Conservation (phyloP, 441 rosid species). For the Bruguiera hainesii region DNA sequence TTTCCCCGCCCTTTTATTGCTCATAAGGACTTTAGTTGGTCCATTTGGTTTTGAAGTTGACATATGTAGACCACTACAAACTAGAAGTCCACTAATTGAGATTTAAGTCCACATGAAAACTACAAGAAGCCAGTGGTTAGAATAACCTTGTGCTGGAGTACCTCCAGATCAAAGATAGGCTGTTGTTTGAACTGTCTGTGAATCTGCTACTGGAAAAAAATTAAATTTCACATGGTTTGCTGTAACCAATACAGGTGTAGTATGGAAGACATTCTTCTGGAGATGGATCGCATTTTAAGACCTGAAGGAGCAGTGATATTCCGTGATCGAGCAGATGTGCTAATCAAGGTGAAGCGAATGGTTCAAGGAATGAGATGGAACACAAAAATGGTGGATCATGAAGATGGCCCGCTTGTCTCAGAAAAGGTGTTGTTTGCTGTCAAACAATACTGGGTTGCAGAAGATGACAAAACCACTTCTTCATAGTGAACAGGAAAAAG, state of each 20-base stretch:
- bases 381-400: conserved; percentile 70
- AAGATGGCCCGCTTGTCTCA: conserved; percentile 76
- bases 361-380: conserved; percentile 78
- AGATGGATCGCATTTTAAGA: conserved; percentile 73
- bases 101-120: no score
- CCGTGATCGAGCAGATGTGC: conserved; percentile 61
- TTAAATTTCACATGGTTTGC: neutral
- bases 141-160: no score
- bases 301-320: conserved; percentile 76
- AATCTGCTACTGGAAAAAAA: neutral
- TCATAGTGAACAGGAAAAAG: neutral
- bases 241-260: conserved; percentile 44
- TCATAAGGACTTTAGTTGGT: no score
- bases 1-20: neutral
- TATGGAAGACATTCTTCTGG: conserved; percentile 67
- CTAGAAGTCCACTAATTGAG: no score
- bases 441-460: conserved; percentile 74
- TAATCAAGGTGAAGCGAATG: conserved; percentile 55
- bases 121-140: no score
- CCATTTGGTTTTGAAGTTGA: no score
- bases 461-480: conserved; percentile 19
- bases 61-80: no score
- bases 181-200: neutral
- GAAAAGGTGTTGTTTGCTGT: conserved; percentile 61
- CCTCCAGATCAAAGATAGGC: no score